Base-by-base conservation (phyloP, 805 yeast species). In the Ogataea kodamae region DNA sequence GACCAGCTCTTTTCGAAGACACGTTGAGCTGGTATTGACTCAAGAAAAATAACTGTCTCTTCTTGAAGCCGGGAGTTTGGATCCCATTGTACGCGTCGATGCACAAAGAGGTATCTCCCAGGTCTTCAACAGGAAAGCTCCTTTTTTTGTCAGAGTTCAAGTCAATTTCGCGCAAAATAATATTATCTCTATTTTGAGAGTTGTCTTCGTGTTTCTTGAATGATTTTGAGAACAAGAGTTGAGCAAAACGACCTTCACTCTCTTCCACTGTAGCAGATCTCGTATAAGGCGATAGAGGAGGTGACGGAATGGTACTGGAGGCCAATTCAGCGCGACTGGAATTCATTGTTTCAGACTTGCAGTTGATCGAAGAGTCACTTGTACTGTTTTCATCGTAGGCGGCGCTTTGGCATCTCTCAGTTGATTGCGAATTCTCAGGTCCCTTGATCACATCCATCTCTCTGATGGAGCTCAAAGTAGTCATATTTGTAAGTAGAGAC, bases 1-100 rank as follows among this genome's bases (percentile, higher is more conserved):
- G 19, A 23, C 31, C 13, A 20, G 43, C 23, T 45, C 46, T 37
- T 29, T 27, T 44, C 8, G 39, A 13, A 22, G 40, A 46, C 5
- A 46, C 30, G 25, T 55, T 49, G 13, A 61, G 55, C 18, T 62
- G 57, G 54, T 78, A 78, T 45, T 74, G 74, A 37, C 66, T 66
- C 39, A 78, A 60, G 45, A 78, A 78, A n/a, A 52, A 53, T 35
- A 74, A 46, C 40, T 76, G 81, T 28, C 62, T 59, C 30, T 52
- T 56, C 50, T 72, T 76, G 57, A 65, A 78, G 29, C 63, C 62
- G 22, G 67, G 61, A 5, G 54, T 42, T 22, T 61, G 61, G 36
- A 73, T 49, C 25, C 64, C 64, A 7, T 55, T 42, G 74, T 78
- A 76, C 5, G 83, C 75, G 46, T 68, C 65, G 37, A 79, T 62